Percentiles rank a stretch among this genome's conserved stretches.
These are phyloP conservation scores for Lasiodiplodia hormozganensis DNA, from an alignment of 2,329 filamentous ascomycete genomes.

Conservation along the genomic window DNA sequence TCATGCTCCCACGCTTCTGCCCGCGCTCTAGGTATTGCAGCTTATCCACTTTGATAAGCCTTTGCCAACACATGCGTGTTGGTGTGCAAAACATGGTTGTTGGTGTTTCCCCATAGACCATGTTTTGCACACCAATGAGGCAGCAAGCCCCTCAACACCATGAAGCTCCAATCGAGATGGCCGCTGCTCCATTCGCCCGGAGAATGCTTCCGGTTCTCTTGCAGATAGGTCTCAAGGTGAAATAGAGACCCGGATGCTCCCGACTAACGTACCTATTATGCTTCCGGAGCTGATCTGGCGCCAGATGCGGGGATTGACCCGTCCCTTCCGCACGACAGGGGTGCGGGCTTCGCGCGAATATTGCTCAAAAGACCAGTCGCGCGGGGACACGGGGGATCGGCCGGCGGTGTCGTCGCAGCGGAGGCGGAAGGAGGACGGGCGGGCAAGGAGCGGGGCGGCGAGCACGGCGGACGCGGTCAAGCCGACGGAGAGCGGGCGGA, in stretches of 20 bases:
- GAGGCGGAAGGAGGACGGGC: constrained; percentile 36
- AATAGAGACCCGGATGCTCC: background rate
- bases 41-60: background rate
- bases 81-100: background rate
- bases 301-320: constrained; percentile 50
- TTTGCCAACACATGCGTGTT: background rate
- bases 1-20: background rate
- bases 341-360: constrained; percentile 49
- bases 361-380: constrained; percentile 48
- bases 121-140: background rate
- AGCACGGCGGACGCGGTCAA: constrained; percentile 41
- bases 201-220: background rate
- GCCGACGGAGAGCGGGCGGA: constrained; percentile 47
- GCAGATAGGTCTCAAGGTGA: too few species aligned
- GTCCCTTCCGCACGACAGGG: constrained; percentile 48
- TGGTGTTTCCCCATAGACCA: background rate
- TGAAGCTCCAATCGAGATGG: constrained; percentile 37
- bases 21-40: background rate
- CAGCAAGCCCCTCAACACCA: constrained; percentile 34
- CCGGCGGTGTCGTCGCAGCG: constrained; percentile 41
- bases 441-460: constrained; percentile 41
- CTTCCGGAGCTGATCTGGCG: constrained; percentile 56
- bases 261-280: constrained; percentile 47
- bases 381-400: constrained; percentile 37
- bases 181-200: constrained; percentile 15